Base-by-base conservation (phyloP, 2,329 filamentous ascomycete species). In the Endoconidiophora laricicola region DNA sequence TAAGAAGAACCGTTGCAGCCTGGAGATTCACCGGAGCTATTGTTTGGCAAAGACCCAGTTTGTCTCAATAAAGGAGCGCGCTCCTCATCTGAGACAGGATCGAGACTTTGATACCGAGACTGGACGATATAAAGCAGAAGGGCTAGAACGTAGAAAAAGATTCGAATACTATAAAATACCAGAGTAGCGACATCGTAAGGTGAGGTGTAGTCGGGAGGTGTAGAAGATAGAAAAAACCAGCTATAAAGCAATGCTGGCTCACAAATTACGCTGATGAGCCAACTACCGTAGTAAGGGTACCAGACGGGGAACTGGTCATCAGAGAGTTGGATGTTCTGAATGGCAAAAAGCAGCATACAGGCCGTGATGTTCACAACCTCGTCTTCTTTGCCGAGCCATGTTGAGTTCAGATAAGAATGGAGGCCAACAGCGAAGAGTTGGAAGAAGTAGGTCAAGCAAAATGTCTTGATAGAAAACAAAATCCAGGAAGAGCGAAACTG, bases 211-310 rank as follows among this genome's bases (percentile, higher is more conserved):
- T 36, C n/a, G 3, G 29, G 39, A 7, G 47, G 47, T 12, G 9
- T 33, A 12, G 26, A 24, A 12, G 44, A 43, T 6, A 38, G 42
- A 20, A 39, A 29, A n/a, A 24, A 22, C 45, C 46, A 47, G 9
- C 61, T 55, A 12, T 64, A 56, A 22, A 69, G 59, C 29, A 78
- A 63, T 45, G 60, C 57, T 0, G 70, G 59, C 57, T 86, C 81
- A 36, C 75, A 72, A 12, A 68, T 56, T 6, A 81, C 62, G 12
- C 73, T 74, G 14, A 83, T 60, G 26, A 73, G 56, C 69, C 79
- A 82, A 10, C 75, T 74, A 16, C 77, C 79, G 55, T 74, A 73
- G 54, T 77, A 78, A 0, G 79, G 77, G 56, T 79, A 77, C 69
- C 77, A 80, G 7, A 76, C 68, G 2, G 70, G 67, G 47, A 69